These are phyloP conservation scores for Botrytis tulipae DNA, from an alignment of 2,329 filamentous ascomycete genomes.

Conservation along the genomic window DNA sequence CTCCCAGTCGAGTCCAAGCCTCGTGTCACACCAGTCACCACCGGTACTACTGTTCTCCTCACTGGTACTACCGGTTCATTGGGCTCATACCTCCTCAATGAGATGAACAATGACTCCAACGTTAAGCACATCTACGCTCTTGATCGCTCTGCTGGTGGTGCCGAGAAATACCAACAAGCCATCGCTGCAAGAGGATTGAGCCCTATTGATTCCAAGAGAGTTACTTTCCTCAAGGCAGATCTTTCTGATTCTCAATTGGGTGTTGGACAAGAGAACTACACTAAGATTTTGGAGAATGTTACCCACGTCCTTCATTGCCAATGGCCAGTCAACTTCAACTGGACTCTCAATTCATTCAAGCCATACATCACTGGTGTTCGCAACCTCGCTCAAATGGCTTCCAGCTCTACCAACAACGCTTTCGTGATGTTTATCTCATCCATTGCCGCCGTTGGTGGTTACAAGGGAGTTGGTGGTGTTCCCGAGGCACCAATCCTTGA, in stretches of 20 bases:
- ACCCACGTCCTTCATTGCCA: conserved; percentile 45
- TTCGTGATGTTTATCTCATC: conserved; percentile 32
- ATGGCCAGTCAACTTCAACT: conserved; percentile 43
- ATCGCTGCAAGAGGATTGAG: conserved; percentile 41
- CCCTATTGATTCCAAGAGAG: conserved; percentile 40
- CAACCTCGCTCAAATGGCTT: conserved; percentile 38
- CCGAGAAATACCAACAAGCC: conserved; percentile 42
- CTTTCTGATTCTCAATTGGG: conserved; percentile 49
- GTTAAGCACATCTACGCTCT: conserved; percentile 48
- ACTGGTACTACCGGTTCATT: conserved; percentile 51
- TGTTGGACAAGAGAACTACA: conserved; percentile 37
- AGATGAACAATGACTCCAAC: conserved; percentile 37
- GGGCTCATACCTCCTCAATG: conserved; percentile 47
- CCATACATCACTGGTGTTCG: conserved; percentile 41
- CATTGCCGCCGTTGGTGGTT: conserved; percentile 29
- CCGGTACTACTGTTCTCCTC: conserved; percentile 37
- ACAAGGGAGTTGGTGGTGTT: conserved; percentile 32
- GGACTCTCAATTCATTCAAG: conserved; percentile 39
- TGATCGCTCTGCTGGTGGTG: conserved; percentile 43
- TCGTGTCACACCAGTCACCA: conserved; percentile 6
- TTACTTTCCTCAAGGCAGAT: conserved; percentile 50
- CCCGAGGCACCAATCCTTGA: conserved; percentile 41
- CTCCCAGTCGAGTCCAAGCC: conserved; percentile 17
- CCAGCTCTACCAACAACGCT: conserved; percentile 19
- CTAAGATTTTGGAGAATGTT: conserved; percentile 31